Evolutionary conservation across 306 rosid genomes (phyloP).

Genomic region (Hippophae gyantsensis): DNA sequence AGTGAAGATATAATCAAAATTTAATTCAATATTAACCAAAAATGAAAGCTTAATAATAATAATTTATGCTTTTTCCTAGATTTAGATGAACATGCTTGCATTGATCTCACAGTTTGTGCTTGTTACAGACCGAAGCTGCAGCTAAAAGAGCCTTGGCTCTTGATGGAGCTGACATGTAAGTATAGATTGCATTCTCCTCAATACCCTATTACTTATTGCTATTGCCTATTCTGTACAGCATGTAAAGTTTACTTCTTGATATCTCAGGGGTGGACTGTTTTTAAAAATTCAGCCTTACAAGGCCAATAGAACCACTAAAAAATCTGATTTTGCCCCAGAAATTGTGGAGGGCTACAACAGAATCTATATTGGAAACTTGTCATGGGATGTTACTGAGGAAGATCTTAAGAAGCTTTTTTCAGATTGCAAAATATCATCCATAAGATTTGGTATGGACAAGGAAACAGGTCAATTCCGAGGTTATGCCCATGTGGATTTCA

Average conservation of each 20-base stretch:
- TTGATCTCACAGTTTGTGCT: conserved; percentile 15
- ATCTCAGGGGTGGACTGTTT: conserved; percentile 82
- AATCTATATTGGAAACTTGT: conserved; percentile 76
- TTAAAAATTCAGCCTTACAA: conserved; percentile 70
- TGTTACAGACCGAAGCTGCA: conserved; percentile 81
- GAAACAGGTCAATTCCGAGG: conserved; percentile 80
- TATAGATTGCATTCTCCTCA: conserved; percentile 14
- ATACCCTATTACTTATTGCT: conserved; percentile 4
- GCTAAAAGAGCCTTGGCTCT: conserved; percentile 83
- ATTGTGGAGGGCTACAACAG: conserved; percentile 76
- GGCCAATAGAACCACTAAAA: conserved; percentile 38
- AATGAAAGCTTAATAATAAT: conserved; percentile 1
- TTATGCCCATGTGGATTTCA: conserved; percentile 73
- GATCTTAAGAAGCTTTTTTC: conserved; percentile 55
- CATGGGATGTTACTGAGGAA: conserved; percentile 83
- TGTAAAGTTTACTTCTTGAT: conserved; percentile 16
- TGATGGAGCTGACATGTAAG: conserved; percentile 95
- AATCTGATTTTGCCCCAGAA: conserved; percentile 57
- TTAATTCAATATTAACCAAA: neutral
- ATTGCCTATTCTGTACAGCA: conserved; percentile 7
- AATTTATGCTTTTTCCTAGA: neutral
- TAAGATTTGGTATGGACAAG: conserved; percentile 71
- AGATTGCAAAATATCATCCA: conserved; percentile 44
- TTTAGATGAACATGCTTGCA: conserved; percentile 1
- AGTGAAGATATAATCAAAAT: neutral